Base-by-base conservation (phyloP, 305 asterid genomes). In the Withania somnifera region DNA sequence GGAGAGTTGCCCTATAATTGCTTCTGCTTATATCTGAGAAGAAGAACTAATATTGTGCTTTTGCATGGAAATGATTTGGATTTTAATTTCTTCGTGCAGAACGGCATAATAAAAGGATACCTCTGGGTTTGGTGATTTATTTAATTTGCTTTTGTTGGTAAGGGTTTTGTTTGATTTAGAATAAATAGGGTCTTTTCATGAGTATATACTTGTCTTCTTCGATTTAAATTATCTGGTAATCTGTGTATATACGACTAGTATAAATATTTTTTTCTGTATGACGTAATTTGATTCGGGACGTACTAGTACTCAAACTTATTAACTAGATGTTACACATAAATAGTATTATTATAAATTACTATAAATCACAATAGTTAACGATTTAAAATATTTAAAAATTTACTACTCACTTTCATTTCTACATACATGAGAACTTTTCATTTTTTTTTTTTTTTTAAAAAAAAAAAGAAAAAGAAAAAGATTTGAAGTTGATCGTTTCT, bases 1-100 rank as follows among this genome's bases (percentile, higher is more conserved):
- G 92, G 90, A 90, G 92, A 90, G 93, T 90, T 88, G 92, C 86
- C 93, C 93, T 89, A 73, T 9, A 14, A 83, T 88, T 85, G 63
- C 64, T 85, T 86, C 85, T 78, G 87, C 91, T 90, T 87, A 87
- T 11, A 32, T 63, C 19, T 36, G 4, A 7, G 8, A 24, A 60
- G 30, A 71, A 30, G 24, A 36, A 15, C 3, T 7, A 50, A 47
- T 47, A 47, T 47, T 8, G 11, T 26, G 36, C 5, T 26, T 45
- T 45, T 71, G 45, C 50, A 78, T 54, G 54, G 54, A 53, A 58
- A 58, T 58, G 36, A 34, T 11, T 24, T 24, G 6, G 17, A 58
- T 22, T 24, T 58, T 32, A 32, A 32, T 32, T 32, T 32, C 38
- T 32, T 32, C 38, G 5, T 32, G 38, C 38, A 32, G 5, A 32